Evolutionary conservation across 345 rosid species (phyloP), one percentile per base, ranked within the genome.

Genomic region (Eucalyptus cladocalyx): DNA sequence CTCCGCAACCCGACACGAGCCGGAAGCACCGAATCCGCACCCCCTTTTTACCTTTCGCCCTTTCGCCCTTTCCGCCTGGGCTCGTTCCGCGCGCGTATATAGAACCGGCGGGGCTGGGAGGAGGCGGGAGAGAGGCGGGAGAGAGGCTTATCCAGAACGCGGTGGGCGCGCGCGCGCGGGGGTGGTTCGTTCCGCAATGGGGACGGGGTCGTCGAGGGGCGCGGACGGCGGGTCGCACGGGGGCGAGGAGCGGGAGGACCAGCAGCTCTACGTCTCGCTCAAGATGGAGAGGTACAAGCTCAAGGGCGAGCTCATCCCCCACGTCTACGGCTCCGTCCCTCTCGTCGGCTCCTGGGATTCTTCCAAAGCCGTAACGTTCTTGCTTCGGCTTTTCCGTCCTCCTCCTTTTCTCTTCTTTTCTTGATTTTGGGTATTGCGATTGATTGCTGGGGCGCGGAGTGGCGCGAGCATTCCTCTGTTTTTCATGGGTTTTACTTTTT

Each of bases 271-370:
- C 62, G 95, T 97, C 65, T 98, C 99, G 69, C 94, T 98, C 72
- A 95, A 94, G 93, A 95, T 97, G 98, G 99, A 96, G 93, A 96
- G 95, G 81, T 94, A 93, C 86, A 98, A 92, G 95, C 95, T 92
- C 62, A 95, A 95, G 90, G 95, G 95, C 30, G 99, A 96, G 90
- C 97, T 98, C 88, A 91, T 95, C 89, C 99, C 99, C 93, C 99
- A 98, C 87, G 95, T 96, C 67, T 97, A 95, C 86, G 99, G 99
- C 91, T 98, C 99, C 67, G 95, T 93, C 72, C 98, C 97, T 89
- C 95, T 98, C 65, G 93, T 97, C 86, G 99, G 99, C 76, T 98
- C 98, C 45, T 98, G 99, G 99, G 99, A 98, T 94, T 90, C 97
- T 90, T 92, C 98, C 23, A 97, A 94, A 95, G 97, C 99, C 87